Evolutionary conservation across 805 yeast genomes (phyloP), one percentile per base, ranked within the genome.

Genomic region (Candida krabiensis): DNA sequence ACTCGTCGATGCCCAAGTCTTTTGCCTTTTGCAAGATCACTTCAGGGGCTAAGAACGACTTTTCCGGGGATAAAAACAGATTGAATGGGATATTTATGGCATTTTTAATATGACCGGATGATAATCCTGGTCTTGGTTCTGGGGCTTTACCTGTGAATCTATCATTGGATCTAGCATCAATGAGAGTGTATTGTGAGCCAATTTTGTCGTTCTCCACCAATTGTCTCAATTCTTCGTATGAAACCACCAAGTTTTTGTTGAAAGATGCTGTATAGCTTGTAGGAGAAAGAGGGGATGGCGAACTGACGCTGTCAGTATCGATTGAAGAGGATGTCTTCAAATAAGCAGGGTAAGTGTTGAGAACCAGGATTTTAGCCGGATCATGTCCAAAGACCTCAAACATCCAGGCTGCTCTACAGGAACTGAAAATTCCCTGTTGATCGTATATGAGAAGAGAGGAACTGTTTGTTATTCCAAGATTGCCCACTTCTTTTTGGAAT

Each of bases 391-490:
- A 87, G 1, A 84, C 67, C 25, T 80, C 73, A 52, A 93, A 73
- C 50, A 90, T 87, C 96, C 97, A 93, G 0, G 89, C 90, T 13
- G 86, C 95, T 49, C 99, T 73, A 26, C 97, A 96, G 2, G 90
- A 79, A 28, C 95, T 81, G 60, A 91, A 88, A 46, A 85, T 80
- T 2, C 96, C 96, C 33, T 75, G 73, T 47, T 80, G 80, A 62
- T 93, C 99, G 60, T 93, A 93, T 9, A 93, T 77, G 9, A 93
- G 83, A 27, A 93, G 56, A 11, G 69, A 64, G 48, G 90, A 93
- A 34, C 67, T 63, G 18, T 64, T 64, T 3, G 54, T 47, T 19
- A 86, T 55, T 1, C 93, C 93, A 41, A 87, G 60, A 12, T 71
- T 54, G 9, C 73, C 62, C 50, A 81, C 68, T 12, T 75, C 71